Percentiles rank a stretch among this genome's conserved stretches.
These are phyloP conservation scores for Leptomonas seymouri DNA, from an alignment of 208 protist genomes.

Conservation along the genomic window DNA sequence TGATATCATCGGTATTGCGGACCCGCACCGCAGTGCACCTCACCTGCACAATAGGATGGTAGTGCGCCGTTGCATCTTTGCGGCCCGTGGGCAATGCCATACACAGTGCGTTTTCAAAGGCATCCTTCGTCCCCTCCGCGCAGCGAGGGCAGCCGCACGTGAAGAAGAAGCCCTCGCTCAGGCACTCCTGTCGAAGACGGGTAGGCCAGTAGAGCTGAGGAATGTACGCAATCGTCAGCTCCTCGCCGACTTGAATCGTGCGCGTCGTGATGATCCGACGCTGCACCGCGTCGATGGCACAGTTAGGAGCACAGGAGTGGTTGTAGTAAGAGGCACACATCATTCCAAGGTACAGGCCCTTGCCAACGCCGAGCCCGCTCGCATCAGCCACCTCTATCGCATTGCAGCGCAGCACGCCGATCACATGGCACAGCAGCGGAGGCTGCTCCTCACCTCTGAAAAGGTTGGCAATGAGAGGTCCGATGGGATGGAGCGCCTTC, in stretches of 20 bases:
- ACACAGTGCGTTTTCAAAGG: constrained; percentile 58
- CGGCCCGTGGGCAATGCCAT: constrained; percentile 39
- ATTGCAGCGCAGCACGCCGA: constrained; percentile 85
- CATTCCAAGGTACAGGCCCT: constrained; percentile 64
- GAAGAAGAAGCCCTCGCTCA: constrained; percentile 77
- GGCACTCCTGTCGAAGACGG: constrained; percentile 55
- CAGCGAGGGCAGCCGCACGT: constrained; percentile 77
- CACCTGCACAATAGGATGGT: constrained; percentile 54
- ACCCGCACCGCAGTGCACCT: constrained; percentile 51
- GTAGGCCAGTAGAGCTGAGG: constrained; percentile 89
- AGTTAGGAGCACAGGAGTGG: constrained; percentile 86
- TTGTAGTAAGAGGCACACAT: constrained; percentile 79
- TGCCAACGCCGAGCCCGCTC: constrained; percentile 68
- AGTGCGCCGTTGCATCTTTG: constrained; percentile 40
- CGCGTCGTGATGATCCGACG: constrained; percentile 71
- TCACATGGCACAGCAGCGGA: constrained; percentile 34
- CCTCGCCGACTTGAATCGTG: constrained; percentile 53
- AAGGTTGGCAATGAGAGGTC: constrained; percentile 43
- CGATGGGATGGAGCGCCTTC: constrained; percentile 57
- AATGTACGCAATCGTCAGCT: constrained; percentile 86
- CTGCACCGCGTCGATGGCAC: constrained; percentile 51
- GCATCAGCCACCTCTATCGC: constrained; percentile 66
- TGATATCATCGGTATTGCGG: constrained; percentile 41
- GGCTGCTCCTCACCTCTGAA: constrained; percentile 29
- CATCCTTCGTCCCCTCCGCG: constrained; percentile 29